phyloP scores from a whole-genome alignment of 148 eudicot genomes.

The Fallopia convolvulus region DNA sequence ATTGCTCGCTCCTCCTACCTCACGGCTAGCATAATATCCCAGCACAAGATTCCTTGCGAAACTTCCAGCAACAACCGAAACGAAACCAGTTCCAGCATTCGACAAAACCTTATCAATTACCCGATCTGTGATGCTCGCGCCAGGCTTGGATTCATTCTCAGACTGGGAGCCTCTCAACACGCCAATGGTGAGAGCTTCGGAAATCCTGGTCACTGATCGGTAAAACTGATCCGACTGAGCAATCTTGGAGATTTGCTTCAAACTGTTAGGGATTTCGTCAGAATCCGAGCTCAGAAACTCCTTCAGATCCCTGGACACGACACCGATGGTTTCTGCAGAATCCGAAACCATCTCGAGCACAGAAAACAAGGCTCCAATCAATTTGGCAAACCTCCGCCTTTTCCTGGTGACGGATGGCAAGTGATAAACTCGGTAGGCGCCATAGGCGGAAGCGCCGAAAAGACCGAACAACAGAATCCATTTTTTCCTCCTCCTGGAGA shows the following conservation, averaged over 20 bases:
- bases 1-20: neutral
- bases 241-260: slow-evolving; percentile 58
- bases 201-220: slow-evolving; percentile 32
- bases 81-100: slow-evolving; percentile 64
- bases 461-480: slow-evolving; percentile 52
- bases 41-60: slow-evolving; percentile 65
- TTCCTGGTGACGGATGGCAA: slow-evolving; percentile 44
- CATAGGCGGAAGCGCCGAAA: slow-evolving; percentile 53
- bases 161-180: slow-evolving; percentile 39
- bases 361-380: slow-evolving; percentile 36
- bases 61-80: slow-evolving; percentile 75
- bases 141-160: slow-evolving; percentile 21
- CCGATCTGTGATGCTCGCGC: slow-evolving; percentile 32
- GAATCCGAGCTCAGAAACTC: slow-evolving; percentile 57
- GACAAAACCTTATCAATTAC: slow-evolving; percentile 67
- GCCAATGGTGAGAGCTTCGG: slow-evolving; percentile 52
- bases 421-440: slow-evolving; percentile 50
- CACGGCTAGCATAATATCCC: slow-evolving; percentile 36
- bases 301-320: slow-evolving; percentile 57
- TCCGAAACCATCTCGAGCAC: slow-evolving; percentile 41
- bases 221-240: slow-evolving; percentile 47
- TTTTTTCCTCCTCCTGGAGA: slow-evolving; percentile 36
- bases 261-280: slow-evolving; percentile 59
- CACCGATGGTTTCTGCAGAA: slow-evolving; percentile 52
- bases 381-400: slow-evolving; percentile 32